Conservation (phyloP, 371 early-diverging fungal genomes). For the Dentiscutata heterogama region DNA sequence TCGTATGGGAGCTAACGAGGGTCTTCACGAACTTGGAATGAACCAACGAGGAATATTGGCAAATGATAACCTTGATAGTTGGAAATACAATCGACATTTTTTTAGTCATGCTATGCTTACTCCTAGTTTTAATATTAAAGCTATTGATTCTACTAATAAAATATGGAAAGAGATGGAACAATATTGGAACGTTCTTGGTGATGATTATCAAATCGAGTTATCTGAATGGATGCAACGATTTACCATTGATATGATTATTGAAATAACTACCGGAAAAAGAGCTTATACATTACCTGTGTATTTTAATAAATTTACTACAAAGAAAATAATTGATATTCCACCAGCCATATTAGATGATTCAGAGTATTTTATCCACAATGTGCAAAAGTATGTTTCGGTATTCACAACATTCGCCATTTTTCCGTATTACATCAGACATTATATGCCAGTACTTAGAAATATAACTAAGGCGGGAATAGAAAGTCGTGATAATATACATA, state of each 20-base stretch:
- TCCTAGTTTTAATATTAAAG: not conserved
- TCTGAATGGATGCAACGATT: not conserved
- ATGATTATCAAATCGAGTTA: not conserved
- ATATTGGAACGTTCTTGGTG: not conserved
- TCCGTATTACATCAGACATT: not conserved
- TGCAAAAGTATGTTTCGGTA: not conserved
- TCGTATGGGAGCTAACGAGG: not conserved
- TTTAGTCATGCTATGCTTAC: not conserved
- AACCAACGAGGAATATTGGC: not conserved
- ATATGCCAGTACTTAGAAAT: constrained; percentile 25
- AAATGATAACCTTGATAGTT: not conserved
- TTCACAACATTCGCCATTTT: not conserved
- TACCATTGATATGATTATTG: not conserved
- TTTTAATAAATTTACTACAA: not conserved
- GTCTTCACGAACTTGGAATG: not conserved
- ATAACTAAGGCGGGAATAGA: not conserved
- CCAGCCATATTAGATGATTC: not conserved
- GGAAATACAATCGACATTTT: constrained; percentile 9
- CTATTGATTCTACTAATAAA: not conserved
- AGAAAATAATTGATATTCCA: not conserved
- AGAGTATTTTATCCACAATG: not conserved
- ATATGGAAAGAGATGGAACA: constrained; percentile 13
- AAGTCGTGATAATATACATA: not conserved
- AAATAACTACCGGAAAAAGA: constrained; percentile 2
- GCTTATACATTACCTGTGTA: not conserved